phyloP scores from a whole-genome alignment of 2,329 filamentous ascomycete genomes.

The Sporothrix brasiliensis region DNA sequence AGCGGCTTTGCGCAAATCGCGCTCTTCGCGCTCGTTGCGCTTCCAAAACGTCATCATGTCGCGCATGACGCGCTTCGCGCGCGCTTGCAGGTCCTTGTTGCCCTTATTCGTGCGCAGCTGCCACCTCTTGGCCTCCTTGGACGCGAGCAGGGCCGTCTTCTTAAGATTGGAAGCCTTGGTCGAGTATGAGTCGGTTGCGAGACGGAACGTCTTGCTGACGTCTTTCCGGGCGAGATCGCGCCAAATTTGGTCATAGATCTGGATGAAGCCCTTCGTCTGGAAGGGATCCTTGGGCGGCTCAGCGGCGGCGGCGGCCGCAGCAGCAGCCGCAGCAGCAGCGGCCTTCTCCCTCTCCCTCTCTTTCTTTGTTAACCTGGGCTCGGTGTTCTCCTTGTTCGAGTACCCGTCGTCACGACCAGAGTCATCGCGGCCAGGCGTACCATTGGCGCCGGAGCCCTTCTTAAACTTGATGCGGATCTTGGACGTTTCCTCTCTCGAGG shows the following conservation, averaged over 20 bases:
- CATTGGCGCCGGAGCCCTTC: slow-evolving; percentile 49
- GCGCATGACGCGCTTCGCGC: slow-evolving; percentile 96
- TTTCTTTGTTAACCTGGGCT: slow-evolving; percentile 49
- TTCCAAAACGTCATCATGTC: slow-evolving; percentile 99
- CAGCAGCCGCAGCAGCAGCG: slow-evolving; percentile 1
- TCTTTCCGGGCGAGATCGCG: slow-evolving; percentile 92
- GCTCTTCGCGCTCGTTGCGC: slow-evolving; percentile 95
- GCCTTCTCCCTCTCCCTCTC: slow-evolving; percentile 45
- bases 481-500: slow-evolving; percentile 59
- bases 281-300: slow-evolving; percentile 61
- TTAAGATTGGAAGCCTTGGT: slow-evolving; percentile 94
- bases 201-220: slow-evolving; percentile 86
- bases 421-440: slow-evolving; percentile 46
- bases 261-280: slow-evolving; percentile 90
- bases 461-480: slow-evolving; percentile 69
- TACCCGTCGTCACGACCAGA: slow-evolving; percentile 50
- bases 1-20: slow-evolving; percentile 88
- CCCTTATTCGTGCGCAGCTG: slow-evolving; percentile 98
- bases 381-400: slow-evolving; percentile 54
- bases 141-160: slow-evolving; percentile 94
- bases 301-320: slow-evolving; percentile 35
- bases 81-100: slow-evolving; percentile 93
- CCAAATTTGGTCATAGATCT: slow-evolving; percentile 97
- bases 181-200: slow-evolving; percentile 81
- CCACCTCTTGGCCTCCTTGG: slow-evolving; percentile 97